Conservation (phyloP, 2,329 filamentous ascomycete genomes). For the Fusarium coffeatum region DNA sequence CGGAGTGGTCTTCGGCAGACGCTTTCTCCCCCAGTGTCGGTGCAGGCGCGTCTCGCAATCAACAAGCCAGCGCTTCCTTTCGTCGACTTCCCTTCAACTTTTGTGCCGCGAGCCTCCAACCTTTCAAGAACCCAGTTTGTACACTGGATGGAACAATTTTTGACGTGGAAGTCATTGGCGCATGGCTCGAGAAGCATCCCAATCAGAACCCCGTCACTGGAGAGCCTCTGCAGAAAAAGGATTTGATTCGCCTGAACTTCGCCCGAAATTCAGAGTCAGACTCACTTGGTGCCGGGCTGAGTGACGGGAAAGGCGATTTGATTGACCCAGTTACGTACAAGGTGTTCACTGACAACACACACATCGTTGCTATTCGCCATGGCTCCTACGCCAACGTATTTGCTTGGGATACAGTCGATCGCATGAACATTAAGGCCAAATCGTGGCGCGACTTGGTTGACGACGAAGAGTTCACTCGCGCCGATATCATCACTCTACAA, state of each 20-base stretch:
- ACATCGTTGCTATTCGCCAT: conserved; percentile 87
- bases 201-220: conserved; percentile 92
- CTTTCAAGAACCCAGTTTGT: conserved; percentile 94
- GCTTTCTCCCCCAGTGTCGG: conserved; percentile 85
- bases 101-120: conserved; percentile 94
- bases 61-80: conserved; percentile 68
- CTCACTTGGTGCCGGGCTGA: conserved; percentile 59
- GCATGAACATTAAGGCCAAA: conserved; percentile 96
- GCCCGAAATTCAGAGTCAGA: conserved; percentile 84
- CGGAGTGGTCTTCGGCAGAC: conserved; percentile 94
- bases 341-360: conserved; percentile 97
- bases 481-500: conserved; percentile 95
- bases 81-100: conserved; percentile 96
- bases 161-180: conserved; percentile 91
- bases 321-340: conserved; percentile 98
- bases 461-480: conserved; percentile 85
- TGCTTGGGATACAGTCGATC: conserved; percentile 93
- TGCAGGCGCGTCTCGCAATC: conserved; percentile 69
- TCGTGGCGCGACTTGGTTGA: conserved; percentile 93
- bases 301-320: conserved; percentile 77
- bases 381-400: conserved; percentile 93
- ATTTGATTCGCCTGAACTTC: conserved; percentile 92
- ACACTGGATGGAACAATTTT: conserved; percentile 89
- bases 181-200: conserved; percentile 90
- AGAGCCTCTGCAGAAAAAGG: conserved; percentile 78